Conservation (phyloP, 441 rosid genomes). For the Populus hybrid region DNA sequence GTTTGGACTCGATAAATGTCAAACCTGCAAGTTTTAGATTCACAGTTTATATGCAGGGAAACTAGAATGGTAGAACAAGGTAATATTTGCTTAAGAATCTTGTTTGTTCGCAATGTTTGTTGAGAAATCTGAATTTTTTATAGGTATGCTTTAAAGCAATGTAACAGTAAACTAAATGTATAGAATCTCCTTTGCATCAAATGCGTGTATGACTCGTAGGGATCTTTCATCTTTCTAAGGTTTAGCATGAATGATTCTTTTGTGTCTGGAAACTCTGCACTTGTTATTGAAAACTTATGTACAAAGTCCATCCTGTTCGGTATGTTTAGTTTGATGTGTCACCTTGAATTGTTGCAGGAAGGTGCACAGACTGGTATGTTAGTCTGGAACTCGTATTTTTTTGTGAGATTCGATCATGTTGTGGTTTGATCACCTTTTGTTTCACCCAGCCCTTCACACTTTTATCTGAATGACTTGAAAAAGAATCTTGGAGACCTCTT, state of each 20-base stretch:
- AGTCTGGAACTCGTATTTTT: constrained; percentile 34
- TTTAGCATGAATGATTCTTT: neutral
- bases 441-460: constrained; percentile 14
- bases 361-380: constrained; percentile 40
- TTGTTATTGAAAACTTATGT: constrained; percentile 4
- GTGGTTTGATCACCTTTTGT: constrained; percentile 26
- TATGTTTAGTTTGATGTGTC: constrained; percentile 21
- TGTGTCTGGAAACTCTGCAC: neutral
- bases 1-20: neutral
- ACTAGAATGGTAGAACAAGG: neutral
- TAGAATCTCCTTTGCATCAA: neutral
- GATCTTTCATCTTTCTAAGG: neutral
- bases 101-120: neutral
- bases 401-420: constrained; percentile 32
- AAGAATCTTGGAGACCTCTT: constrained; percentile 8
- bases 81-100: neutral
- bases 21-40: neutral
- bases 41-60: neutral
- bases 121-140: neutral
- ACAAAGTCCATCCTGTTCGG: constrained; percentile 5
- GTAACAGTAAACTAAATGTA: neutral
- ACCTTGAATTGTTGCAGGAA: constrained; percentile 33
- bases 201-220: neutral
- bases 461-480: constrained; percentile 12
- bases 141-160: neutral